These are phyloP conservation scores for Ceratocystis harringtonii DNA, from an alignment of 2,329 filamentous ascomycete genomes.

Conservation along the genomic window DNA sequence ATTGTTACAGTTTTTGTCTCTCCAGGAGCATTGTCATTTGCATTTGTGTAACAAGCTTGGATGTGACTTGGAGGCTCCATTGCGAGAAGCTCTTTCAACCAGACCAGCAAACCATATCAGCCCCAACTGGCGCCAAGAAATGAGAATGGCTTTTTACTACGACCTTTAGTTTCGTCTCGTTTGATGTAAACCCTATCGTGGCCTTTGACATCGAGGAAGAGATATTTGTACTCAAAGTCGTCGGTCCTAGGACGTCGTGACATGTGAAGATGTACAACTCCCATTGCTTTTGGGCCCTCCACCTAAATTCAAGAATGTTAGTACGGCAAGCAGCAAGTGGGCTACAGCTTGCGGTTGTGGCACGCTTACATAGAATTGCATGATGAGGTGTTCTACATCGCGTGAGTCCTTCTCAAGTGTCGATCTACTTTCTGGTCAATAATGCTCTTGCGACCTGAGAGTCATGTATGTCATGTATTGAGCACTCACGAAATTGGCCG, in stretches of 20 bases:
- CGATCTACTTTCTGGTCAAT: slow-evolving; percentile 11
- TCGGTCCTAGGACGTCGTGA: slow-evolving; percentile 47
- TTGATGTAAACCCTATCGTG: slow-evolving; percentile 51
- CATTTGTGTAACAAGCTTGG: not conserved
- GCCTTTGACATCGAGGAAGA: slow-evolving; percentile 67
- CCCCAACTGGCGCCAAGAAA: slow-evolving; percentile 50
- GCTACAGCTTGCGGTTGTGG: no score
- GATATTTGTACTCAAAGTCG: slow-evolving; percentile 63
- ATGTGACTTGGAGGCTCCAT: not conserved
- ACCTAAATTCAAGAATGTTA: slow-evolving; percentile 35
- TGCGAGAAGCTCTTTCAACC: not conserved
- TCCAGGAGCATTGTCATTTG: not conserved
- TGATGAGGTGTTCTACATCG: slow-evolving; percentile 49
- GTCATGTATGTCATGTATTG: not conserved
- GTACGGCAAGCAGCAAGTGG: not conserved
- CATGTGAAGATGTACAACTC: slow-evolving; percentile 65
- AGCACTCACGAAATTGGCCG: slow-evolving; percentile 41
- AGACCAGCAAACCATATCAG: slow-evolving; percentile 18
- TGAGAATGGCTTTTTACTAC: slow-evolving; percentile 32
- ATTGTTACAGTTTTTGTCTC: not conserved
- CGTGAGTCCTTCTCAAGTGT: slow-evolving; percentile 14
- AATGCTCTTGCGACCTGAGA: not conserved
- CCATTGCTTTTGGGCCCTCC: slow-evolving; percentile 59
- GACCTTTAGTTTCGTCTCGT: slow-evolving; percentile 30
- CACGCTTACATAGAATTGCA: slow-evolving; percentile 62